Base-by-base conservation (phyloP, 2,329 filamentous ascomycete genomes). In the Fusarium udum region DNA sequence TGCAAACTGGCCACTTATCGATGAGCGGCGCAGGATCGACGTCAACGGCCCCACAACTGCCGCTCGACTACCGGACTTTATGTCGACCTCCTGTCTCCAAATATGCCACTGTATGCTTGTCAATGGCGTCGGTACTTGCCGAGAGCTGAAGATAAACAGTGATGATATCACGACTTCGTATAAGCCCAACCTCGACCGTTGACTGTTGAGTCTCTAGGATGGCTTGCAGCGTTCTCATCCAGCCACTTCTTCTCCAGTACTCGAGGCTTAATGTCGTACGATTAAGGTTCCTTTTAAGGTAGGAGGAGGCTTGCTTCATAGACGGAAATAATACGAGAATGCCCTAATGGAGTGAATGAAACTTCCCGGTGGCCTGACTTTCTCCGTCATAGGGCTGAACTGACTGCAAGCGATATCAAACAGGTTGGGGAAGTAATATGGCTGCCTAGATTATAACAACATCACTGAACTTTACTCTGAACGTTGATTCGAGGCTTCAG, bases 1-100 rank as follows among this genome's bases (percentile, higher is more conserved):
- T 26, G 42, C 26, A 34, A 42, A 28, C 55, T 48, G 48, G 46
- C 72, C 64, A 75, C 40, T 74, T 45, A 71, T 40, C 40, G 65
- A 43, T 18, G 34, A 42, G 37, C 56, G 72, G 65, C 31, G 37
- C 39, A 40, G 56, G 49, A 57, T 64, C 65, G 58, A 65, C 52
- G 49, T 36, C 20, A 37, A 45, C 65, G 36, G 65, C 65, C 55
- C 65, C 72, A 71, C 61, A 67, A 22, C 43, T 53, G 49, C 36
- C 53, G 28, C 49, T 53, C 53, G 60, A 40, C 57, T 56, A 10
- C 53, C 51, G 67, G 37, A 32, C 18, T 36, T 46, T 39, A 34
- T 51, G 12, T 36, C 32, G 11, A 57, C 52, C 16, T 56, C 57
- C 16, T 61, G 12, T 55, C n/a, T 56, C 15, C 11, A 24, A 24